phyloP scores from a whole-genome alignment of 345 rosid species.

The Pistacia vera region DNA sequence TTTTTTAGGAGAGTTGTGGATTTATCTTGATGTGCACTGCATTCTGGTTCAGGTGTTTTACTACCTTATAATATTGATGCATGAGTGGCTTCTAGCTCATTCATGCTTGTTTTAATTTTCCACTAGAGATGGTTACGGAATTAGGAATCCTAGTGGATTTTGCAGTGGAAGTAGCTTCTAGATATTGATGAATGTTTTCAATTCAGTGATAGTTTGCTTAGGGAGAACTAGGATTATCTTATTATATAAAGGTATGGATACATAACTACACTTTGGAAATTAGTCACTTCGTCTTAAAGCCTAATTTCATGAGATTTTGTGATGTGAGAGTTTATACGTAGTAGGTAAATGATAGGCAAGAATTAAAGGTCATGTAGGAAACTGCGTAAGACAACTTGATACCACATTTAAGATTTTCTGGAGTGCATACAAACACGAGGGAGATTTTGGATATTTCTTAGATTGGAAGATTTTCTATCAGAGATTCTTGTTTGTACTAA shows the following conservation, averaged over 20 bases:
- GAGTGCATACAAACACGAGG: not conserved
- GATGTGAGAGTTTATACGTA: not conserved
- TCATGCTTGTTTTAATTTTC: not conserved
- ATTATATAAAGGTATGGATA: not conserved
- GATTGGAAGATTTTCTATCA: too few relatives aligned
- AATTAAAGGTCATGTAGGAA: not conserved
- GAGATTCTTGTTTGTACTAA: too few relatives aligned
- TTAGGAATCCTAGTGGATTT: not conserved
- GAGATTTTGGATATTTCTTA: too few relatives aligned
- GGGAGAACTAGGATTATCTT: not conserved
- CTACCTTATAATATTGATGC: not conserved
- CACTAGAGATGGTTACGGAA: not conserved
- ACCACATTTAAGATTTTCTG: not conserved
- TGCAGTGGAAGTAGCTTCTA: not conserved
- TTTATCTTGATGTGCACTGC: not conserved
- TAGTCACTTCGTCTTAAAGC: not conserved
- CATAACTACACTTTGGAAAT: not conserved
- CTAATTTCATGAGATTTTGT: not conserved
- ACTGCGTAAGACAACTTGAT: not conserved
- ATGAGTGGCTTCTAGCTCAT: not conserved
- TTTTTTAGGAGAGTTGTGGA: not conserved
- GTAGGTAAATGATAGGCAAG: not conserved
- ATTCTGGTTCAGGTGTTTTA: not conserved
- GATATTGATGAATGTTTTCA: not conserved
- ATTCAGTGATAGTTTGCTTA: not conserved